These are phyloP conservation scores for Fusarium nodosum DNA, from an alignment of 2,329 filamentous ascomycete genomes.

Conservation along the genomic window DNA sequence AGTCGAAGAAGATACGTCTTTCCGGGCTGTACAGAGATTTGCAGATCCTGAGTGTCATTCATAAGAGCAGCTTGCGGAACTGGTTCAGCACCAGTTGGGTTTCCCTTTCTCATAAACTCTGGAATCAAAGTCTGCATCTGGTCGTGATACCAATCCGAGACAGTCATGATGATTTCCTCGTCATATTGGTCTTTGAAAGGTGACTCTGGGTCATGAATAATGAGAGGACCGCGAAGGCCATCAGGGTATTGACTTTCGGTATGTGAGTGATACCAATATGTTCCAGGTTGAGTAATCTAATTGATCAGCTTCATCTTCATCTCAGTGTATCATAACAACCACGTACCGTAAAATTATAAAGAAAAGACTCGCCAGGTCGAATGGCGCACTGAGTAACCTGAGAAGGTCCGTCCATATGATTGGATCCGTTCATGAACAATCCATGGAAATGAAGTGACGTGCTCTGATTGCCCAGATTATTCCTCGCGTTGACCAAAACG, in stretches of 20 bases:
- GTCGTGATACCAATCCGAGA: constrained; percentile 81
- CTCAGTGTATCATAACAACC: rapidly evolving
- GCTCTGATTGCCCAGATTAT: constrained; percentile 71
- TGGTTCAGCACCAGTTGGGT: constrained; percentile 72
- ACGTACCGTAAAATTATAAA: constrained; percentile 76
- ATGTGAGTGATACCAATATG: constrained; percentile 85
- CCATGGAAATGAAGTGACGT: constrained; percentile 80
- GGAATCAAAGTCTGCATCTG: constrained; percentile 63
- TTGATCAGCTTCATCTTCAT: not conserved
- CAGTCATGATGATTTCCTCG: constrained; percentile 72
- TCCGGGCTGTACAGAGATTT: constrained; percentile 70
- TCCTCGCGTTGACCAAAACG: constrained; percentile 70
- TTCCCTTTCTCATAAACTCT: constrained; percentile 65
- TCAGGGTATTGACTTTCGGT: constrained; percentile 77
- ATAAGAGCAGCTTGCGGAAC: constrained; percentile 77
- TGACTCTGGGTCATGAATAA: constrained; percentile 72
- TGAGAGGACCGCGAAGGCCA: constrained; percentile 73
- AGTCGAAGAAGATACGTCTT: constrained; percentile 64
- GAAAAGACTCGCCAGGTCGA: constrained; percentile 72
- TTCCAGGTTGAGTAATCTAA: constrained; percentile 74
- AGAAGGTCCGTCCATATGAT: constrained; percentile 78
- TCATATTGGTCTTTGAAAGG: constrained; percentile 71
- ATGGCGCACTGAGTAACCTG: constrained; percentile 78
- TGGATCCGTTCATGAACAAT: constrained; percentile 75
- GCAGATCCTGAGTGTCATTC: constrained; percentile 76